Percentiles rank a stretch among this genome's conserved stretches.
Conservation (phyloP, 805 yeast genomes). For the Grigorovia transvaalensis region DNA sequence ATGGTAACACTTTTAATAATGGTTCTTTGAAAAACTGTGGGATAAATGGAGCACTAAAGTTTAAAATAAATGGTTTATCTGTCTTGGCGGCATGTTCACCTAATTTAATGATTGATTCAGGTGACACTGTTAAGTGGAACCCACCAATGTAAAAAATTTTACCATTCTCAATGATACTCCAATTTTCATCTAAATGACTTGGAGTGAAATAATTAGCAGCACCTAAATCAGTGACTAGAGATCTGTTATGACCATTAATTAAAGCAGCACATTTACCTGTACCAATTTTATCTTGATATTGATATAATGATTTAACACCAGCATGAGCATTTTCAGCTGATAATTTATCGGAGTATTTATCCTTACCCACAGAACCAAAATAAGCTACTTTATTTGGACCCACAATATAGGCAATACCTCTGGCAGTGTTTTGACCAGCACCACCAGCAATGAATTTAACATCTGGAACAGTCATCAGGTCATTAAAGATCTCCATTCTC, state of each 20-base stretch:
- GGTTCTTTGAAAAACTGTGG: conserved; percentile 92
- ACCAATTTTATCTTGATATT: conserved; percentile 61
- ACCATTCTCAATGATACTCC: conserved; percentile 76
- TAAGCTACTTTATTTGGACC: conserved; percentile 78
- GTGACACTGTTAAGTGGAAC: conserved; percentile 97
- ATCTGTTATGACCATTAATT: conserved; percentile 79
- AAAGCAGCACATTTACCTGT: conserved; percentile 99
- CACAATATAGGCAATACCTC: conserved; percentile 92
- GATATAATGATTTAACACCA: conserved; percentile 81
- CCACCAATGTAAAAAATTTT: conserved; percentile 90
- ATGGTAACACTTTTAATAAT: conserved; percentile 67
- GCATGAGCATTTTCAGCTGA: conserved; percentile 74
- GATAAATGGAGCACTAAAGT: conserved; percentile 94
- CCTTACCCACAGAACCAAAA: conserved; percentile 95
- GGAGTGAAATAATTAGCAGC: conserved; percentile 97
- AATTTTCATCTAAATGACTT: conserved; percentile 76
- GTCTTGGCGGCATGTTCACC: conserved; percentile 86
- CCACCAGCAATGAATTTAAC: conserved; percentile 90
- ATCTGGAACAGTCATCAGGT: conserved; percentile 50
- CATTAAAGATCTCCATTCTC: conserved; percentile 80
- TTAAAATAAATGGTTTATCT: conserved; percentile 69
- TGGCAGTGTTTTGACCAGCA: conserved; percentile 98
- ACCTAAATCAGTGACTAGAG: conserved; percentile 89
- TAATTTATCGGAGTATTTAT: conserved; percentile 73
- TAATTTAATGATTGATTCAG: conserved; percentile 79